Base-by-base conservation (phyloP, 345 rosid genomes). In the Citrus australasica region DNA sequence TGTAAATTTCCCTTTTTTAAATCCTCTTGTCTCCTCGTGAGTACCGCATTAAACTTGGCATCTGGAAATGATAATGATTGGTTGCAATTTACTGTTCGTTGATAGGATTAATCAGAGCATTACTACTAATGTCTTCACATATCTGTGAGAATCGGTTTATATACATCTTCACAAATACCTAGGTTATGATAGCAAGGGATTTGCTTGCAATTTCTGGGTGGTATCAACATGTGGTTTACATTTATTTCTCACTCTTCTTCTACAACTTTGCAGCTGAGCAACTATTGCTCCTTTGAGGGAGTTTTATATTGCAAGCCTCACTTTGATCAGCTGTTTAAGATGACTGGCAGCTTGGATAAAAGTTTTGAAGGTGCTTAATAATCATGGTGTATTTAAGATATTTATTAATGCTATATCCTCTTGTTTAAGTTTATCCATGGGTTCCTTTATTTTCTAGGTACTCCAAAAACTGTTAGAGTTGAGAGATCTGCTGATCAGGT, bases 281-380 rank as follows among this genome's bases (percentile, higher is more conserved):
- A 90, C 76, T 92, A 85, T 69, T 82, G 86, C 81, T 90, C 93
- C 76, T 92, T 88, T 70, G 92, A 92, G 75, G 96, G 96, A 7
- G 93, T 92, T 53, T 84, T 90, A 76, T 92, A 88, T 76, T 92
- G 93, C 87, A 92, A 92, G 87, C 96, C 96, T 64, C 96, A 92
- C 86, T 92, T 92, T 72, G 92, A 90, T 81, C 96, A 92, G 73
- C 84, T 92, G 42, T 88, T 92, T 66, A 92, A 88, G 86, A 88
- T 76, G 93, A 90, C 93, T 5, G 95, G 95, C 48, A 89, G 95
- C 84, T 81, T 92, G 82, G 92, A 92, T 78, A 90, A 90, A 81
- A 91, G 95, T 79, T 92, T 92, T 66, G 88, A 92, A 88, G 93
- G 96, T 92, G 25, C 76, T 74, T 67, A 48, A 17, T 55, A 21